Evolutionary conservation across 139 green algal species (phyloP), one percentile per base, ranked within the genome.

Genomic region (Chlorella sp.): DNA sequence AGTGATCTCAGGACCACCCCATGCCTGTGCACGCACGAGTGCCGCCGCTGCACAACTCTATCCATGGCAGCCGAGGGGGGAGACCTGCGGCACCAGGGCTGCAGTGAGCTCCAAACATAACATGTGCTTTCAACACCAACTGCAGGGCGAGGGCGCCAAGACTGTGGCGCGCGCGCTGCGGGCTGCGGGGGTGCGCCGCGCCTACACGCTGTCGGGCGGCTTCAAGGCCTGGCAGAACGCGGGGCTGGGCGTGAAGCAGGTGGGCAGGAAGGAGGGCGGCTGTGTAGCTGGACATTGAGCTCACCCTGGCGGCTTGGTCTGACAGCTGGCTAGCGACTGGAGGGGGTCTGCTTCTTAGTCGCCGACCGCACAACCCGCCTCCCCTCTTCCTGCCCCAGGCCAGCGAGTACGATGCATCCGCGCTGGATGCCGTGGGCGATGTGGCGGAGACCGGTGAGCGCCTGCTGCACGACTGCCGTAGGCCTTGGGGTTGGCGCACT

Each of bases 161-260:
- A 44, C 55, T 5, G 30, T 91, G 78, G 73, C 88, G 21, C 73
- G 86, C 26, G 88, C 86, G 12, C 74, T 81, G 44, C 25, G 41
- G 4, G 64, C 51, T 20, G 87, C 75, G 25, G 87, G 87, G 56
- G 55, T 83, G 73, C 51, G 82, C 17, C 71, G 72, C 38, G 44
- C 74, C 0, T 87, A 88, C 57, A 39, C 90, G 30, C 67, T 89
- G n/a, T 28, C 60, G 20, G 89, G 85, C 56, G 91, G 91, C 30
- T 94, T 92, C 87, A 28, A n/a, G 4, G 87, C 26, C 25, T 94
- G 90, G 87, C 26, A 57, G 55, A 64, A 68, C 6, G 84, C 87
- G 12, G 87, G 83, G 30, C 85, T 91, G 75, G 72, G 51, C 5
- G 78, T 93, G 44, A 23, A 65, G 16, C 68, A 87, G 64, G 67